Percentiles rank a stretch among this genome's conserved stretches.
These are phyloP conservation scores for Aspergillus luchuensis DNA, from an alignment of 2,329 filamentous ascomycete species.

Conservation along the genomic window DNA sequence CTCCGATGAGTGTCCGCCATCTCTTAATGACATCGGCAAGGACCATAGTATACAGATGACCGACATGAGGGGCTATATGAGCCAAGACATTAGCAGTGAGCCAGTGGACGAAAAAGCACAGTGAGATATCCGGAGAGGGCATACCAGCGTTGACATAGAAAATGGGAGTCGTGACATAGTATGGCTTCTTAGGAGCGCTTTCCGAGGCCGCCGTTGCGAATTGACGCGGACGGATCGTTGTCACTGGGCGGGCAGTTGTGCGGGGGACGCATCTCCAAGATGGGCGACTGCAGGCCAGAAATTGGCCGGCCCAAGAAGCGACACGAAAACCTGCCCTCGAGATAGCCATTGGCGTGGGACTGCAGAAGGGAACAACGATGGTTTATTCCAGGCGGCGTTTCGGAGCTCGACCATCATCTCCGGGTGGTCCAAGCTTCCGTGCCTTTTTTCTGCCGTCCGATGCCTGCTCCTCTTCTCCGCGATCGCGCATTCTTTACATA, in stretches of 20 bases:
- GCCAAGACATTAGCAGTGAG: not conserved
- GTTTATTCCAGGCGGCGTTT: constrained; percentile 24
- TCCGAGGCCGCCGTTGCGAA: constrained; percentile 32
- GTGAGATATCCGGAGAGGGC: not conserved
- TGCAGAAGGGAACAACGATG: constrained; percentile 12
- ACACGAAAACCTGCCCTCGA: constrained; percentile 32
- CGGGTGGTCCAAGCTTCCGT: constrained; percentile 42
- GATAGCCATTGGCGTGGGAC: constrained; percentile 29
- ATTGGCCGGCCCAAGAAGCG: constrained; percentile 33
- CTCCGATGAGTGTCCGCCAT: constrained; percentile 78
- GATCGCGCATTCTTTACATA: constrained; percentile 1
- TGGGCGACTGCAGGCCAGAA: constrained; percentile 25
- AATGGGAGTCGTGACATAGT: constrained; percentile 93
- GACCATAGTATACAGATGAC: constrained; percentile 91
- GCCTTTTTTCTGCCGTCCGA: constrained; percentile 24
- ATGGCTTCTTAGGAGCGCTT: constrained; percentile 66
- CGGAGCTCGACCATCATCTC: constrained; percentile 29
- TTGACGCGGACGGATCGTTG: constrained; percentile 27
- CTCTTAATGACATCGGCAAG: constrained; percentile 88
- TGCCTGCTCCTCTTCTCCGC: constrained; percentile 6
- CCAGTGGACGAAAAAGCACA: not conserved
- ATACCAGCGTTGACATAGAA: constrained; percentile 97
- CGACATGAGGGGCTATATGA: constrained; percentile 78
- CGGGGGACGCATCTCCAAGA: constrained; percentile 36
- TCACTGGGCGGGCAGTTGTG: constrained; percentile 24